These are phyloP conservation scores for Cytospora mali DNA, from an alignment of 2,329 filamentous ascomycete genomes.

Conservation along the genomic window DNA sequence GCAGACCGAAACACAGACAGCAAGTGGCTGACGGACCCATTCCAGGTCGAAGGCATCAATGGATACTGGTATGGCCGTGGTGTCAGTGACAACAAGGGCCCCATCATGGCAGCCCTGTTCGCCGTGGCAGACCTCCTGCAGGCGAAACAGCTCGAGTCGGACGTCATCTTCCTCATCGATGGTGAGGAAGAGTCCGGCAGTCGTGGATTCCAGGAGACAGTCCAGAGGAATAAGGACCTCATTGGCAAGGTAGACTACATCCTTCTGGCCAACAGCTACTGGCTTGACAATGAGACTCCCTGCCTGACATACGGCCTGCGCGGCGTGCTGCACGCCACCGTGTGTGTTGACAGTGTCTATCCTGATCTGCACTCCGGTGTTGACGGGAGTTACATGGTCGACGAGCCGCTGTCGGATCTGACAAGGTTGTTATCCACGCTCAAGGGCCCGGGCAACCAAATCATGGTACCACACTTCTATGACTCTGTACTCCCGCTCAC, in stretches of 20 bases:
- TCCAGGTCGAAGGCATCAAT: conserved; percentile 84
- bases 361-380: conserved; percentile 95
- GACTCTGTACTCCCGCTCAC: conserved; percentile 78
- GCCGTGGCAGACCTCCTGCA: conserved; percentile 88
- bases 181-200: conserved; percentile 96
- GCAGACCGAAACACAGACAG: conserved; percentile 74
- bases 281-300: conserved; percentile 93
- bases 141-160: conserved; percentile 79
- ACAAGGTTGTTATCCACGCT: conserved; percentile 80
- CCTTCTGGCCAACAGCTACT: conserved; percentile 95
- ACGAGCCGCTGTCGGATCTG: conserved; percentile 90
- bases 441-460: conserved; percentile 76
- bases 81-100: conserved; percentile 97
- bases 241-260: conserved; percentile 96
- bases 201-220: conserved; percentile 82
- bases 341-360: conserved; percentile 82
- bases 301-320: conserved; percentile 93
- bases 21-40: conserved; percentile 88
- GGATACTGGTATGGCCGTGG: conserved; percentile 94
- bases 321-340: conserved; percentile 89
- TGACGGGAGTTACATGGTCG: conserved; percentile 87
- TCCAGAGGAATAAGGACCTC: conserved; percentile 76
- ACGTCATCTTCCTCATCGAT: conserved; percentile 93
- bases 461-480: conserved; percentile 88
- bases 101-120: conserved; percentile 90